Base-by-base conservation (phyloP, 306 rosid genomes). In the Sindora glabra region DNA sequence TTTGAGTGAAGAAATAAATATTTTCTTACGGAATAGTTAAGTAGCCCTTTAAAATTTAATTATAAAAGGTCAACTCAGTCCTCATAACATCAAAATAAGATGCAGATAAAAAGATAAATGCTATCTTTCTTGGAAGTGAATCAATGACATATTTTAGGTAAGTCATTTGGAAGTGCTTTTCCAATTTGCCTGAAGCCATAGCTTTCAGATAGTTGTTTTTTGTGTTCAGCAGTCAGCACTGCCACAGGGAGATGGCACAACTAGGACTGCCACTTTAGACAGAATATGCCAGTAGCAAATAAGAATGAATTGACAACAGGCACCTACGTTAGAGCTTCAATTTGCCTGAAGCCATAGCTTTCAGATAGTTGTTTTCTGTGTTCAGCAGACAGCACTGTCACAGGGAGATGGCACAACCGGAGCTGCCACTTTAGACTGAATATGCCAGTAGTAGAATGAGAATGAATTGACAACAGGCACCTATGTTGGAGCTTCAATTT, bases 151-250 rank as follows among this genome's bases (percentile, higher is more conserved):
- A 85, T 79, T 84, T 89, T 25, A 67, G 15, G 86, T 77, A 58
- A 92, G 68, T 70, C 65, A 6, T 73, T 84, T 6, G 99, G 95
- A 65, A 92, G 85, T 4, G 84, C 85, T 39, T 86, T 90, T 60
- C 95, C 99, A 61, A 92, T 82, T 69, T 82, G 74, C 67, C 27
- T 72, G 48, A 92, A 92, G 59, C 96, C 99, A 33, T 92, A 92
- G 56, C 75, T 79, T 67, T 89, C 94, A 14, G 86, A 78, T 50
- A 86, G 77, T 51, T 81, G 71, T 59, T 92, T 65, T 71, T 95
- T 78, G 57, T 76, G 66, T 70, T 86, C 95, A 0, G 51, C 77
- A 68, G 38, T 77, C 96, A 17, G 75, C 62, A 80, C 36, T 10
- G 95, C 89, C 53, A 89, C 85, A 17, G 96, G 75, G 57, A 68